These are phyloP conservation scores for Aspergillus alliaceus DNA, from an alignment of 2,329 filamentous ascomycete species.

Conservation along the genomic window DNA sequence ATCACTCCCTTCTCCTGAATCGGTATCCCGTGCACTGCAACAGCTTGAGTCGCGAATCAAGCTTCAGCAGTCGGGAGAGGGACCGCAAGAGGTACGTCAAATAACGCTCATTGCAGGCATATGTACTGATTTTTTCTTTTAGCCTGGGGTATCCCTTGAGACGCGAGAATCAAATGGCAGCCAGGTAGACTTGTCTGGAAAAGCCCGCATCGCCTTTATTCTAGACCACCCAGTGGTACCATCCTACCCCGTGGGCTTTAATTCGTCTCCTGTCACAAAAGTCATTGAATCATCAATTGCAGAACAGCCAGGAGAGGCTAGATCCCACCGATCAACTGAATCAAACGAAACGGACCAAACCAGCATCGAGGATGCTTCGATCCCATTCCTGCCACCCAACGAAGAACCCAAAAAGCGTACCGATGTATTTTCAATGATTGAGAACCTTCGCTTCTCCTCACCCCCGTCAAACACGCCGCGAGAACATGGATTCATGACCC, in stretches of 20 bases:
- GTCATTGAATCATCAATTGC: constrained; percentile 14
- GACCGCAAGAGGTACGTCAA: constrained; percentile 26
- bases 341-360: constrained; percentile 65
- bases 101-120: constrained; percentile 6
- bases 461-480: constrained; percentile 27
- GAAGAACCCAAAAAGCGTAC: constrained; percentile 71
- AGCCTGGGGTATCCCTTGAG: neutral
- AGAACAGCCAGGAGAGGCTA: constrained; percentile 32
- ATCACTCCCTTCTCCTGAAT: constrained; percentile 63
- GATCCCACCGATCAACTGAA: constrained; percentile 40
- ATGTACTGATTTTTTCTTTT: neutral
- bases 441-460: constrained; percentile 60
- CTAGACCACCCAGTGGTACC: constrained; percentile 14
- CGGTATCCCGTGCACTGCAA: constrained; percentile 62
- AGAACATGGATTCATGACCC: constrained; percentile 28
- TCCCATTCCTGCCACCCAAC: constrained; percentile 44
- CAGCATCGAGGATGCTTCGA: constrained; percentile 64
- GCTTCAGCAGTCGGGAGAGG: constrained; percentile 47
- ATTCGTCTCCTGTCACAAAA: constrained; percentile 31
- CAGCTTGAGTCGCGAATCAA: constrained; percentile 59
- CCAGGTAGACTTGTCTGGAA: constrained; percentile 8
- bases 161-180: neutral
- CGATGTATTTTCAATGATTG: constrained; percentile 66
- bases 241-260: constrained; percentile 15
- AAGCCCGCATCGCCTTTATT: constrained; percentile 17